Evolutionary conservation across 2,329 filamentous ascomycete genomes (phyloP).

Genomic region (Paecilomyces variotii): DNA sequence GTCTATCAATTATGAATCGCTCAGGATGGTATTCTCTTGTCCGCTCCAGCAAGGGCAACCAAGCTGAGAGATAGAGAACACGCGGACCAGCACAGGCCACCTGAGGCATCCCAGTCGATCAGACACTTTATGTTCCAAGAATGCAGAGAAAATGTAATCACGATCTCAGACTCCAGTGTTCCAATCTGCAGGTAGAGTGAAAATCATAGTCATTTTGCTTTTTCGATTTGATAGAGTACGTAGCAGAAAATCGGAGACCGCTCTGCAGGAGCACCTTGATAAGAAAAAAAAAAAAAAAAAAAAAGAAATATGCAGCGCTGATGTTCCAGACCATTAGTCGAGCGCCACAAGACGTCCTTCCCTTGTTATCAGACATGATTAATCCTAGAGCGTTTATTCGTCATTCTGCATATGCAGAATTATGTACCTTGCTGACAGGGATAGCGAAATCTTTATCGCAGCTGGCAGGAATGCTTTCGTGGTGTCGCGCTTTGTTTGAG

Average conservation of each 20-base stretch:
- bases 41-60: too few species aligned
- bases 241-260: too few species aligned
- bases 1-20: too few species aligned
- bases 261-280: neutral
- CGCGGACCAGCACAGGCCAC: too few species aligned
- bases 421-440: neutral
- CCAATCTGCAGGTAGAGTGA: too few species aligned
- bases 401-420: neutral
- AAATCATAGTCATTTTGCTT: too few species aligned
- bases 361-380: neutral
- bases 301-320: neutral
- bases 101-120: neutral
- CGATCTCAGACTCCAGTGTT: too few species aligned
- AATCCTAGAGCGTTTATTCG: neutral
- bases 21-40: too few species aligned
- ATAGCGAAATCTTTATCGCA: neutral
- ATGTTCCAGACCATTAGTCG: neutral
- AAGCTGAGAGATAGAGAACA: too few species aligned
- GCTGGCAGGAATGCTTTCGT: slow-evolving; percentile 50
- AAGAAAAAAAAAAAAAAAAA: neutral
- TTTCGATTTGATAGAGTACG: too few species aligned
- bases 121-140: neutral
- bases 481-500: slow-evolving; percentile 67
- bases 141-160: neutral
- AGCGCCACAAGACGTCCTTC: neutral